Evolutionary conservation across 768 basidiomycete species (phyloP).

Genomic region (Nevesoporus exiguus): DNA sequence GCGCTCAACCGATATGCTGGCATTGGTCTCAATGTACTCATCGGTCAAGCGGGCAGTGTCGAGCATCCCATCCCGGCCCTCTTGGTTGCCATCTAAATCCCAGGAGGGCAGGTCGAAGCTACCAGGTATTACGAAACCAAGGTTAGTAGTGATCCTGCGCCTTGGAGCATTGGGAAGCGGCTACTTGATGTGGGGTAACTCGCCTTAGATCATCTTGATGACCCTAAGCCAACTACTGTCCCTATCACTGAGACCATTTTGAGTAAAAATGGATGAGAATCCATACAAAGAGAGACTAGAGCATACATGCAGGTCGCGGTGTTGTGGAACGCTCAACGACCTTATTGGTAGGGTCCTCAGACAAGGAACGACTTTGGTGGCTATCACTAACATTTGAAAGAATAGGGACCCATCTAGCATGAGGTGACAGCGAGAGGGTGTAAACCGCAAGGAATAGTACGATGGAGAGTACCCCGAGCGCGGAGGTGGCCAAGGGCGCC

Average conservation of each 20-base stretch:
- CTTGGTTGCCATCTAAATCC: slow-evolving; percentile 46
- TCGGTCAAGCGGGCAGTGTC: slow-evolving; percentile 58
- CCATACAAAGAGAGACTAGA: neutral
- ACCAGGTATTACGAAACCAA: slow-evolving; percentile 58
- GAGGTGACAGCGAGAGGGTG: too few relatives aligned
- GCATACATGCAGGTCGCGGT: slow-evolving; percentile 80
- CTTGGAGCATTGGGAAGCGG: slow-evolving; percentile 42
- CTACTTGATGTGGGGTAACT: slow-evolving; percentile 81
- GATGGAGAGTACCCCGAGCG: neutral
- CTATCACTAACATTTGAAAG: slow-evolving; percentile 5
- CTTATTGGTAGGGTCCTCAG: slow-evolving; percentile 38
- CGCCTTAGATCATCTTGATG: slow-evolving; percentile 60
- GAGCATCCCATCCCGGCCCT: slow-evolving; percentile 64
- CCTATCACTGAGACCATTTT: slow-evolving; percentile 71
- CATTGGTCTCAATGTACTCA: slow-evolving; percentile 73
- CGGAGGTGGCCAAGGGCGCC: neutral
- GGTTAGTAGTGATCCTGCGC: slow-evolving; percentile 75
- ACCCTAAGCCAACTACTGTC: slow-evolving; percentile 77
- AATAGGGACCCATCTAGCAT: too few relatives aligned
- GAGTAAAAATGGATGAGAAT: slow-evolving; percentile 5
- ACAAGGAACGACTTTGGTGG: slow-evolving; percentile 19
- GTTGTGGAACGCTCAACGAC: slow-evolving; percentile 51
- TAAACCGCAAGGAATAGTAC: slow-evolving; percentile 1
- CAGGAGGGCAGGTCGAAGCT: slow-evolving; percentile 82
- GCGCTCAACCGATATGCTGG: slow-evolving; percentile 61